Base-by-base conservation (phyloP, 108 stramenopile species). In the Skeletonema menzelii region DNA sequence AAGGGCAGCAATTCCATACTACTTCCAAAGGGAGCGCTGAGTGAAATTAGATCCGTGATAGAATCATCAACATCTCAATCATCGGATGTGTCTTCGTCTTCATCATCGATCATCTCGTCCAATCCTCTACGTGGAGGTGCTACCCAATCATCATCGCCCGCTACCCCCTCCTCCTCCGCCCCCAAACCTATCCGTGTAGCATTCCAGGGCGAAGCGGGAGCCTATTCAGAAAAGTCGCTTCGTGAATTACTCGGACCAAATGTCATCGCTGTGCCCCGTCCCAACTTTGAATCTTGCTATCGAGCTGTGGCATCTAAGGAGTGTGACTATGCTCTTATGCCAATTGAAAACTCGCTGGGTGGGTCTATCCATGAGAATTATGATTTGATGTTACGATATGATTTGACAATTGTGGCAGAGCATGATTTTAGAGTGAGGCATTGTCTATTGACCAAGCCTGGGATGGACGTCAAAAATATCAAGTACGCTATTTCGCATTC, bases 321-420 rank as follows among this genome's bases (percentile, higher is more conserved):
- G 72, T 96, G 87, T 55, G 97, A 97, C 67, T 99, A 97, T 84
- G 96, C 95, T 27, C 85, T 95, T 30, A 69, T 99, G 4, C 98
- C 98, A 19, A 85, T 99, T 56, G 98, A 99, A 82, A 99, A 99
- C 72, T 93, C 95, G 13, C 75, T 98, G 72, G 98, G 97, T 27
- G 98, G 98, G 8, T 93, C 91, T 56, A 99, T 99, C 65, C 97
- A 99, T 76, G 96, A 98, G 72, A 98, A 98, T 77, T 98, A 97
- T 69, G 98, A 99, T 85, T 72, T 99, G 59, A 96, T 97, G 88
- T 84, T 99, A 1, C 85, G 96, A 42, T 97, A 98, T 73, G 96
- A 99, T 73, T 74, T 96, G 37, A 67, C 72, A 8, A 80, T 83
- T 35, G 85, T 85, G 30, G 87, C 85, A 27, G 98, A 99, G 69